phyloP scores from a whole-genome alignment of 306 rosid species.

The Acacia crassicarpa region DNA sequence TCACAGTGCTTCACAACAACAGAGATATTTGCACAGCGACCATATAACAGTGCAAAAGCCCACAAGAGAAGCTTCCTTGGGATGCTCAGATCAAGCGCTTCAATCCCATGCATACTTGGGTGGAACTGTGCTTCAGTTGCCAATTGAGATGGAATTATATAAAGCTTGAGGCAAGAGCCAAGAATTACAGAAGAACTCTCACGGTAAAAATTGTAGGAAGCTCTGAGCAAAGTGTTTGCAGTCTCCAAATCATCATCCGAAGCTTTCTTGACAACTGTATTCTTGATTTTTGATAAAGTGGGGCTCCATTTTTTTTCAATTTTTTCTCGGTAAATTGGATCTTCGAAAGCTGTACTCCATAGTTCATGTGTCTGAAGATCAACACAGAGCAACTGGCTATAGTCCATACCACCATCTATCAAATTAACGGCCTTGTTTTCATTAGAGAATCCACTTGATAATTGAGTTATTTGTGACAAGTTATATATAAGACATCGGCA shows the following conservation, averaged over 20 bases:
- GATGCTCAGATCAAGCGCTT: slow-evolving; percentile 86
- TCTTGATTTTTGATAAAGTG: slow-evolving; percentile 58
- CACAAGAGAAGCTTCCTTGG: slow-evolving; percentile 98
- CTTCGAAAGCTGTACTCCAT: slow-evolving; percentile 85
- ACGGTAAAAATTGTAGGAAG: slow-evolving; percentile 83
- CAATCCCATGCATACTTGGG: slow-evolving; percentile 62
- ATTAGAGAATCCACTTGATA: slow-evolving; percentile 40
- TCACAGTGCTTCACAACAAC: slow-evolving; percentile 90
- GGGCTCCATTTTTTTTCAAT: slow-evolving; percentile 69
- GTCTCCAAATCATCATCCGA: slow-evolving; percentile 76
- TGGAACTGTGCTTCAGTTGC: slow-evolving; percentile 54
- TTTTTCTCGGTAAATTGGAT: slow-evolving; percentile 49
- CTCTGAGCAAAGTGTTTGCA: slow-evolving; percentile 76
- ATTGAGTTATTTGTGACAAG: slow-evolving; percentile 76
- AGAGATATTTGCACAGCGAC: slow-evolving; percentile 78
- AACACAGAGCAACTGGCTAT: slow-evolving; percentile 66
- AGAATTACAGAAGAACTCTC: slow-evolving; percentile 85
- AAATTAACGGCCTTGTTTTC: slow-evolving; percentile 52
- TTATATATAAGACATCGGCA: slow-evolving; percentile 79
- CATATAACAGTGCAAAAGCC: slow-evolving; percentile 76
- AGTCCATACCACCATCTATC: slow-evolving; percentile 56
- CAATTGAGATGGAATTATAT: slow-evolving; percentile 59
- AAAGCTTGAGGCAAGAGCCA: slow-evolving; percentile 73
- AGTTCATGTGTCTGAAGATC: slow-evolving; percentile 78
- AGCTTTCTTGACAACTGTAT: slow-evolving; percentile 51